Conservation (phyloP, 2,329 filamentous ascomycete species). For the Curvularia sp. region DNA sequence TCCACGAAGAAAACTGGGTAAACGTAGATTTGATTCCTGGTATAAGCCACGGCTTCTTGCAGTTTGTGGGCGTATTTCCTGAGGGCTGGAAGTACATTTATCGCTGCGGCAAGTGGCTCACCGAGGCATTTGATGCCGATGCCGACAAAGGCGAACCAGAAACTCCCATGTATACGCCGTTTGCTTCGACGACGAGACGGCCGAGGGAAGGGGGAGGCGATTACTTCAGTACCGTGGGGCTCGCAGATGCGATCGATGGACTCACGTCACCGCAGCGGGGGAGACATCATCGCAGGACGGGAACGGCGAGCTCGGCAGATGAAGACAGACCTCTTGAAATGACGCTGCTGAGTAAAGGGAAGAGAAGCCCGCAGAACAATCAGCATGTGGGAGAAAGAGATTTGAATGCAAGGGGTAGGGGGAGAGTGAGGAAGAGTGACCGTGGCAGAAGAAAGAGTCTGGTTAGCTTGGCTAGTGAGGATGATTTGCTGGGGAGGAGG, state of each 20-base stretch:
- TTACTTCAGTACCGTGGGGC: slow-evolving; percentile 82
- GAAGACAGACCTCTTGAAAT: slow-evolving; percentile 87
- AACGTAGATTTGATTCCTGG: slow-evolving; percentile 88
- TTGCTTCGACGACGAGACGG: not conserved
- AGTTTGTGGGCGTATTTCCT: slow-evolving; percentile 87
- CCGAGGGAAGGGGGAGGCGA: slow-evolving; percentile 61
- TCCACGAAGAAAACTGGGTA: slow-evolving; percentile 76
- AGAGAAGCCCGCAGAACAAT: slow-evolving; percentile 29
- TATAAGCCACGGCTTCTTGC: slow-evolving; percentile 91
- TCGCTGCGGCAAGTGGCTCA: slow-evolving; percentile 80
- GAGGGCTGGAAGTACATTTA: slow-evolving; percentile 89
- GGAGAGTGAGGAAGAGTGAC: slow-evolving; percentile 38
- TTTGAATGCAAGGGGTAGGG: slow-evolving; percentile 24
- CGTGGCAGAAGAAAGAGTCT: slow-evolving; percentile 51
- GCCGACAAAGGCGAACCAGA: slow-evolving; percentile 28
- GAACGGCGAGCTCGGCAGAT: slow-evolving; percentile 69
- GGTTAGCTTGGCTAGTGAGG: slow-evolving; percentile 57
- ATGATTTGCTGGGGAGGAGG: slow-evolving; percentile 57
- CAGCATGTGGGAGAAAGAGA: not conserved
- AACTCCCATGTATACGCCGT: slow-evolving; percentile 25
- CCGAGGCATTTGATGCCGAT: slow-evolving; percentile 70
- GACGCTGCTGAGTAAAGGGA: slow-evolving; percentile 52
- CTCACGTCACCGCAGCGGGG: slow-evolving; percentile 48
- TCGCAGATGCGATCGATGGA: slow-evolving; percentile 71
- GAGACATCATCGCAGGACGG: slow-evolving; percentile 56